Conservation (phyloP, 192 early-diverging fungal genomes). For the Podochytrium sp. region DNA sequence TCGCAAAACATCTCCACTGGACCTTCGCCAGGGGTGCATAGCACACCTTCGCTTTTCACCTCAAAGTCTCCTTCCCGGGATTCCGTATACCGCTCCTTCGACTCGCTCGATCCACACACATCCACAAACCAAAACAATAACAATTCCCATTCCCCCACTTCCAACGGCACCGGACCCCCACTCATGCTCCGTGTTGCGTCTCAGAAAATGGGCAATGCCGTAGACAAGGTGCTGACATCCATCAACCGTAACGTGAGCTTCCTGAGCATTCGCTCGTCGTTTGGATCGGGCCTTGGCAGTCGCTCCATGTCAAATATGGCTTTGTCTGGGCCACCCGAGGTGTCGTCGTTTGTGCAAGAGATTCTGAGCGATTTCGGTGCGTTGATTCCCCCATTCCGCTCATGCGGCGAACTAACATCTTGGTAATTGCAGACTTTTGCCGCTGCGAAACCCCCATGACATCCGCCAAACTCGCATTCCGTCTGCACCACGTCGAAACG, state of each 20-base stretch:
- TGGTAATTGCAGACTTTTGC: constrained; percentile 52
- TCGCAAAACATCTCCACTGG: background rate
- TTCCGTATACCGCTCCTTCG: background rate
- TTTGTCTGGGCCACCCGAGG: background rate
- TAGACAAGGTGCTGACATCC: constrained; percentile 24
- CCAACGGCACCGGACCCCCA: background rate
- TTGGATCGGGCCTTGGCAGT: background rate
- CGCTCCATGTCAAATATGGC: background rate
- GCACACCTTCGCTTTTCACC: background rate
- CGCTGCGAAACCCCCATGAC: constrained; percentile 51
- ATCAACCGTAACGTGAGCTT: constrained; percentile 10
- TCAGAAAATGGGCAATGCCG: constrained; percentile 16
- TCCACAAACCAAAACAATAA: background rate
- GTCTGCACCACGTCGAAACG: constrained; percentile 82
- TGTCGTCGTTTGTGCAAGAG: background rate
- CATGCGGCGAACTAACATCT: no score
- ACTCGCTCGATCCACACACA: background rate
- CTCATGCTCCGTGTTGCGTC: constrained; percentile 13
- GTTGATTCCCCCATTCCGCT: no score
- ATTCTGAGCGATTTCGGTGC: constrained; percentile 4
- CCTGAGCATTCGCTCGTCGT: constrained; percentile 11
- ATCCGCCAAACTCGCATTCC: constrained; percentile 58
- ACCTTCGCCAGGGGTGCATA: background rate
- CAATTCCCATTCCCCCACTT: background rate
- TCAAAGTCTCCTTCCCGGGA: background rate